phyloP scores from a whole-genome alignment of 2,329 filamentous ascomycete species.

The Apiospora phragmitis region DNA sequence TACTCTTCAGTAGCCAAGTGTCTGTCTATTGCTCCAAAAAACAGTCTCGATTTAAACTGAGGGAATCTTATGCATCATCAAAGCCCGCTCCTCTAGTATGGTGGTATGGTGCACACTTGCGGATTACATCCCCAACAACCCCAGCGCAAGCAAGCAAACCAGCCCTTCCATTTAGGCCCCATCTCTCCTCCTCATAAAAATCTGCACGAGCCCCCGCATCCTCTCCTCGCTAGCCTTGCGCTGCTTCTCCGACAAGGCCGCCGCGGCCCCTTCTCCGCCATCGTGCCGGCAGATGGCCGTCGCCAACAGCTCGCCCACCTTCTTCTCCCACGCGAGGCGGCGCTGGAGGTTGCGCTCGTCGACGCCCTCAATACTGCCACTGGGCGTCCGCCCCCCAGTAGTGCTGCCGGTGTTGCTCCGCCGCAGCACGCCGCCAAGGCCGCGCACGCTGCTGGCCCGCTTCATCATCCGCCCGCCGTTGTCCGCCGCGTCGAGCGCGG shows the following conservation, averaged over 20 bases:
- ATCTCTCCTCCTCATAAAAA: constrained; percentile 57
- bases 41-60: neutral
- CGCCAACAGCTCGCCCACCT: constrained; percentile 66
- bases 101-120: no score
- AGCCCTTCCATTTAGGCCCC: neutral
- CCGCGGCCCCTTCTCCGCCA: constrained; percentile 4
- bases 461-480: constrained; percentile 7
- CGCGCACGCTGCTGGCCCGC: constrained; percentile 29
- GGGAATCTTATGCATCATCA: neutral
- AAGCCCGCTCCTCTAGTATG: neutral
- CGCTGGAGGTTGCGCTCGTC: constrained; percentile 47
- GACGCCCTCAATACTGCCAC: constrained; percentile 24
- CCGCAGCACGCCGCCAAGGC: constrained; percentile 43
- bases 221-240: constrained; percentile 61
- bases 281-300: constrained; percentile 58
- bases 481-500: constrained; percentile 16
- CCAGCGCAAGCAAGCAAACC: no score
- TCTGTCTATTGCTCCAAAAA: neutral
- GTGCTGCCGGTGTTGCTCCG: constrained; percentile 37
- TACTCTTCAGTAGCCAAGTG: neutral
- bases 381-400: constrained; percentile 20
- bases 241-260: constrained; percentile 49
- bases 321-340: constrained; percentile 59
- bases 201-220: constrained; percentile 66
- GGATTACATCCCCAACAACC: no score